Evolutionary conservation across 495 filamentous ascomycete genomes (phyloP), one percentile per base, ranked within the genome.

Genomic region (Apodospora peruviana): DNA sequence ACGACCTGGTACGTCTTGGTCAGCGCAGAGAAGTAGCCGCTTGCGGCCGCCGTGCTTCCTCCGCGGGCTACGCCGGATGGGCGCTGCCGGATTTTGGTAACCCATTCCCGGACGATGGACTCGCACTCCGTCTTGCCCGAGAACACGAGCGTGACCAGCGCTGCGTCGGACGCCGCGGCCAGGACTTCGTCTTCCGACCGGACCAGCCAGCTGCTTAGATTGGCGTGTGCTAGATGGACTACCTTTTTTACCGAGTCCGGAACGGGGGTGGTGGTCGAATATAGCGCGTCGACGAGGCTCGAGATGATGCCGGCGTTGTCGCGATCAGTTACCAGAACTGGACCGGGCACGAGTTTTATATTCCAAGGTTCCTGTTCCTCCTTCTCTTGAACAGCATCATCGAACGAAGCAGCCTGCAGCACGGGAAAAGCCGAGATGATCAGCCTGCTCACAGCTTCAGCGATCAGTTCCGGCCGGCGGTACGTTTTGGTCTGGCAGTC

Each of bases 381-480:
- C n/a, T n/a, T n/a, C 25, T 39, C 5, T 32, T 1, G 22, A n/a
- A 1, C 9, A 14, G 32, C n/a, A 14, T 14, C n/a, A 19, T 17
- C 16, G 29, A n/a, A 5, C 5, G 56, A 45, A 24, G 52, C 50
- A 38, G 53, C 57, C 42, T 65, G 63, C 25, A 76, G 62, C 2
- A 69, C 23, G 0, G 71, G 73, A 18, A 66, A 54, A 7, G 63
- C 56, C 20, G 74, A 69, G 9, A 72, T 58, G 36, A 87, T 71
- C 9, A 89, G 69, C 36, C 68, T 68, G 41, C 82, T 77, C 11
- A 73, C 71, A 9, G 81, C 80, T 57, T 89, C 87, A 12, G 83
- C 79, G 4, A 84, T 78, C 12, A 90, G 65, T 50, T 89, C 85
- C 0, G 86, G 85, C 4, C 80, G 78, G n/a, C 81, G 76, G 46